These are phyloP conservation scores for Cnidoscolus chayamansa DNA, from an alignment of 441 rosid genomes.

Conservation along the genomic window DNA sequence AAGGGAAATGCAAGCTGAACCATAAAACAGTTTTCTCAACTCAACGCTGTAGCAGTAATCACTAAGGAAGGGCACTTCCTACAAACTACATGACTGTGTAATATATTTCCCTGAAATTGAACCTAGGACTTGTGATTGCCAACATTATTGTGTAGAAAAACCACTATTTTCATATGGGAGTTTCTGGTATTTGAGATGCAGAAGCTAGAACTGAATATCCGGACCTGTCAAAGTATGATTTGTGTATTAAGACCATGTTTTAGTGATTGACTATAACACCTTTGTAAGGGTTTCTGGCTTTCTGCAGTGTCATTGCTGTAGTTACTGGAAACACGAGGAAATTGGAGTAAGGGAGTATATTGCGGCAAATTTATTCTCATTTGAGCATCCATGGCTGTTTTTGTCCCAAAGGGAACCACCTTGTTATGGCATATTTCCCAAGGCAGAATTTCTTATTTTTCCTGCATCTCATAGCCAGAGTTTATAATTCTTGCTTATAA, in stretches of 20 bases:
- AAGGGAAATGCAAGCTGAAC: conserved; percentile 5
- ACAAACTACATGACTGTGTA: background rate
- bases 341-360: background rate
- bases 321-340: background rate
- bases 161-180: background rate
- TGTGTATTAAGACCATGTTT: background rate
- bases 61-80: background rate
- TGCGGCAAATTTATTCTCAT: background rate
- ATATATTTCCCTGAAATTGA: background rate
- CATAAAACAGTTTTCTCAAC: background rate
- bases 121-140: conserved; percentile 6
- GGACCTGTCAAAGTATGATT: background rate
- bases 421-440: background rate
- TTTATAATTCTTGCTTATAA: background rate
- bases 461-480: background rate
- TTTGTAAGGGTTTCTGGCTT: background rate
- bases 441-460: background rate
- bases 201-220: background rate
- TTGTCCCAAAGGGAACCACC: background rate
- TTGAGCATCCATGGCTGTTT: background rate
- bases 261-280: background rate
- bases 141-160: background rate
- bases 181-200: background rate
- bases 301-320: background rate
- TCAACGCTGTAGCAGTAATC: background rate